Percentiles rank a stretch among this genome's conserved stretches.
phyloP scores from a whole-genome alignment of 2,329 filamentous ascomycete species.

The Zymoseptoria tritici region DNA sequence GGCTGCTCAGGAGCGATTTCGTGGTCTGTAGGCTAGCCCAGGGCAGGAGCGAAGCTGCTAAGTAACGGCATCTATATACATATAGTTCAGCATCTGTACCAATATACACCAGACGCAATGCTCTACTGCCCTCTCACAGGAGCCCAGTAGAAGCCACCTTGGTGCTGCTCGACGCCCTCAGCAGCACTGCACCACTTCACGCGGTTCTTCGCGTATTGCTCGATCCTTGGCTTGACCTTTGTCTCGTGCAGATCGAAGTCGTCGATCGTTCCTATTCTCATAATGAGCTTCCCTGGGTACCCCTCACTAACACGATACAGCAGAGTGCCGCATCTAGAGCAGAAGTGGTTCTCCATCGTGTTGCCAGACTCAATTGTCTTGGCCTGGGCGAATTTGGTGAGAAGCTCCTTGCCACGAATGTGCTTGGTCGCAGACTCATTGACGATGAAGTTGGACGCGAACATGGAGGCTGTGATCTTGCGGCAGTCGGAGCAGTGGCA shows the following conservation, averaged over 20 bases:
- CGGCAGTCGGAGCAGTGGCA: slow-evolving; percentile 56
- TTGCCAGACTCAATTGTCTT: slow-evolving; percentile 43
- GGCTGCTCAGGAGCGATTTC: background rate
- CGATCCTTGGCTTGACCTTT: slow-evolving; percentile 45
- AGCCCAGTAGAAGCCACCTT: background rate
- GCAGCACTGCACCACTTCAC: slow-evolving; percentile 25
- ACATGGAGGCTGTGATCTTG: slow-evolving; percentile 57
- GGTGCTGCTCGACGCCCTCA: slow-evolving; percentile 1
- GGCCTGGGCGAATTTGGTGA: slow-evolving; percentile 41
- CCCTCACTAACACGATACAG: slow-evolving; percentile 48
- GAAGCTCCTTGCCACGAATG: slow-evolving; percentile 45
- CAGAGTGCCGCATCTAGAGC: slow-evolving; percentile 51
- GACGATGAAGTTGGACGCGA: slow-evolving; percentile 52
- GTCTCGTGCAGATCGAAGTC: slow-evolving; percentile 52
- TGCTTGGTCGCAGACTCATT: slow-evolving; percentile 40
- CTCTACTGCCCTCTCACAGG: background rate
- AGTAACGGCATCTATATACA: background rate
- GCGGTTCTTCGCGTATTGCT: slow-evolving; percentile 47
- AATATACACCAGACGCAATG: background rate
- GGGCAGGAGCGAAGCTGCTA: background rate
- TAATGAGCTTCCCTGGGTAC: slow-evolving; percentile 41
- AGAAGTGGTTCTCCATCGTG: slow-evolving; percentile 57
- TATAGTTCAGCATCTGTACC: background rate
- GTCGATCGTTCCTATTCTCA: slow-evolving; percentile 54
- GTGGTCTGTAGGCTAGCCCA: background rate